Base-by-base conservation (phyloP, 768 basidiomycete species). In the Boletus edulis region DNA sequence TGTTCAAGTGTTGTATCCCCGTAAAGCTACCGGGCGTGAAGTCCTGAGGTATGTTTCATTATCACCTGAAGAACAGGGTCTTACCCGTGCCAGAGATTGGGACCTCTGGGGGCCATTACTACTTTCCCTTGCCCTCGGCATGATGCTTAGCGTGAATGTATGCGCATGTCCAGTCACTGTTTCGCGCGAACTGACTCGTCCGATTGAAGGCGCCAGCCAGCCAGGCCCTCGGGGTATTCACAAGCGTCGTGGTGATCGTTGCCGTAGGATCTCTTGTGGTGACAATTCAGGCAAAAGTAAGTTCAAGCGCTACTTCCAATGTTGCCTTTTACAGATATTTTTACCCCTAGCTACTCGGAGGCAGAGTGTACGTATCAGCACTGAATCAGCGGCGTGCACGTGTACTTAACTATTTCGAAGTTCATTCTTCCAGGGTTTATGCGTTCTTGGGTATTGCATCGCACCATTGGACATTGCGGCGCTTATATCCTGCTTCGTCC, bases 81-180 rank as follows among this genome's bases (percentile, higher is more conserved):
- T 61, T n/a, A 60, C 31, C 32, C 17, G 41, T 39, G 37, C 14
- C 66, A 94, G 94, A 59, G 95, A 98, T 67, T 98, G 95, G 96
- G 96, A 98, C 72, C 79, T 98, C 24, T 98, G 96, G 96, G 95
- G 95, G 4, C 95, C 95, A 12, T 78, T 98, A 3, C 78, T 98
- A 24, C 79, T 94, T 39, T 92, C 88, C 62, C 78, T 95, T 51
- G 69, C 82, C 39, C 80, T 95, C 13, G 89, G 86, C 49, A 86
- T 92, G 42, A 86, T 94, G 78, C 81, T 96, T 18, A 94, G 91
- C 66, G 73, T 93, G 44, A 91, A 91, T 69, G 93, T 91, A 65
- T 49, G 81, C 61, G 61, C 20, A 43, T 38, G 11, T 18, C 41
- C n/a, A 12, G 37, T 47, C 29, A 20, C 8, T 38, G 46, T 32